phyloP scores from a whole-genome alignment of 2,329 filamentous ascomycete species.

The Xylariaceae sp. region DNA sequence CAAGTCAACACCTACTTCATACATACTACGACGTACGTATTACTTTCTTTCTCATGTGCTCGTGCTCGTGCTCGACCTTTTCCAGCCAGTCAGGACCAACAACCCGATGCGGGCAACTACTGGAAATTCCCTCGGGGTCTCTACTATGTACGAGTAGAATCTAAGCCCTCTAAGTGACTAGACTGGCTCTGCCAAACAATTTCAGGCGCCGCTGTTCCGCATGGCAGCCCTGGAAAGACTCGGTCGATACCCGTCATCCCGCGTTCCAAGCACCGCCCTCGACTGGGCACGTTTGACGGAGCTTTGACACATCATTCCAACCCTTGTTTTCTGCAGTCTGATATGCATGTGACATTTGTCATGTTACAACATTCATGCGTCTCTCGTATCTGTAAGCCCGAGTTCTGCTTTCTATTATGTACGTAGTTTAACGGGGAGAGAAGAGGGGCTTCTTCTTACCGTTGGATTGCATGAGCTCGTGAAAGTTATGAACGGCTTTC shows the following conservation, averaged over 20 bases:
- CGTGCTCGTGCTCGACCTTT: too few species aligned
- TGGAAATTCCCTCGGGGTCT: constrained; percentile 4
- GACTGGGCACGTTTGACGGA: constrained; percentile 9
- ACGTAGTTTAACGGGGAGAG: not conserved
- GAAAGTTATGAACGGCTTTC: not conserved
- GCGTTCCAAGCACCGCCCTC: not conserved
- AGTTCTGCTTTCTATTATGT: not conserved
- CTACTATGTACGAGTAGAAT: too few species aligned
- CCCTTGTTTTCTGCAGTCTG: constrained; percentile 14
- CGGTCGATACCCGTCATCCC: not conserved
- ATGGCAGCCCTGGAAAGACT: constrained; percentile 14
- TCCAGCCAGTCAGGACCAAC: constrained; percentile 6
- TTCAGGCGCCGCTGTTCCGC: constrained; percentile 16
- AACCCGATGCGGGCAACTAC: not conserved
- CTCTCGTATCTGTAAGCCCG: constrained; percentile 14
- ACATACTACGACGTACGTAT: not conserved
- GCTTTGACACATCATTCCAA: constrained; percentile 4
- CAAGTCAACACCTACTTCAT: constrained; percentile 2
- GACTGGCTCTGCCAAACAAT: constrained; percentile 1
- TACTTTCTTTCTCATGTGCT: too few species aligned
- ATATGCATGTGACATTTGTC: constrained; percentile 22
- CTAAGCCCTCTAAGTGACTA: too few species aligned
- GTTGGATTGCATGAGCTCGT: constrained; percentile 1
- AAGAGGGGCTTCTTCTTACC: constrained; percentile 8
- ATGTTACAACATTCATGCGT: constrained; percentile 20